Base-by-base conservation (phyloP, 768 basidiomycete genomes). In the Lactarius trivialis region DNA sequence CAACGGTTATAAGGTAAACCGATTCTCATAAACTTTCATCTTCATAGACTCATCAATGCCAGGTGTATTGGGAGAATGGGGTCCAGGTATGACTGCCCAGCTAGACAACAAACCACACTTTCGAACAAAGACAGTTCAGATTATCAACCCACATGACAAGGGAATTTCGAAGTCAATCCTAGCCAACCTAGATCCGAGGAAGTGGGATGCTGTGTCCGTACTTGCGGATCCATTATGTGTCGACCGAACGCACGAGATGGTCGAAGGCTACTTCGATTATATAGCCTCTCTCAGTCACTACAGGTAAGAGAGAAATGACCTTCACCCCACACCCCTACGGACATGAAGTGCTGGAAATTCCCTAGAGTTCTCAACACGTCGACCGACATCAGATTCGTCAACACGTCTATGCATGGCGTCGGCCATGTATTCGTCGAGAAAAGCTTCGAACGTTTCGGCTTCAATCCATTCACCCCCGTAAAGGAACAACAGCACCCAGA, bases 361-460 rank as follows among this genome's bases (percentile, higher is more conserved):
- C 30, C 26, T 58, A 79, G 76, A 49, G 41, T 64, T 53, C 61
- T 78, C 28, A 85, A 82, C 65, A 65, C 73, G 0, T 65, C 68
- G 6, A 69, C 74, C 1, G 39, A 74, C 5, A 60, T 86, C 64
- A 82, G 78, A 67, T 91, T 94, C 67, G 88, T 91, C 21, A 91
- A 92, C 70, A 95, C 93, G 0, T 88, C 92, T 0, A 86, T 95
- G 88, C 93, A 95, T 68, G 93, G 93, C 0, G 93, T 95, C 57
- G 85, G 91, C 66, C 81, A 93, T 71, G 73, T 76, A 5, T 87
- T 88, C 67, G 78, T 84, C 43, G 73, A 72, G 8, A 71, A 76
- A 55, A 86, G 83, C 0, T 88, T 94, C 62, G 73, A 76, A 41
- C 63, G 73, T 3, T 85, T 83, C 60, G 85, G 85, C 6, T 84